Evolutionary conservation across 2,329 filamentous ascomycete species (phyloP), one percentile per base, ranked within the genome.

Genomic region (Pezicula radicicola): DNA sequence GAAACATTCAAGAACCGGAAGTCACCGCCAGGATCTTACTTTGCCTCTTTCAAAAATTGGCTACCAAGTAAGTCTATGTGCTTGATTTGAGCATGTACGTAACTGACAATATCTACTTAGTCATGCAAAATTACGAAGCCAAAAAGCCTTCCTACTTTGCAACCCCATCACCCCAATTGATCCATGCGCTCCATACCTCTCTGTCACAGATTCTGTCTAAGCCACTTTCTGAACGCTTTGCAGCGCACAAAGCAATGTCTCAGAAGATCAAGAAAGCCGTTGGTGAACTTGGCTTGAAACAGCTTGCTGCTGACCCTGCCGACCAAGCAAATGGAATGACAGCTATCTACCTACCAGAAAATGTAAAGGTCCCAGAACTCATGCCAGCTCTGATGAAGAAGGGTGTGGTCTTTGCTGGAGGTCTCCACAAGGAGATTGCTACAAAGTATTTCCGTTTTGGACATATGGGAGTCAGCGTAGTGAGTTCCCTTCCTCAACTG

Each of bases 61-160:
- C 77, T 92, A 52, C 93, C 93, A 44, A 94, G 87, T 90, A 78
- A 64, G 81, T 72, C 13, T 19, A n/a, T 44, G 27, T 19, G 12
- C 48, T 18, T 25, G 21, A 12, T 43, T 6, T 30, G 10, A 28
- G 9, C 30, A 13, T 19, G 13, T 27, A 36, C 6, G 27, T n/a
- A 13, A 18, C 46, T 54, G 25, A 25, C 25, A 49, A 52, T 45
- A 40, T 27, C 44, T 44, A 19, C 15, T 43, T 54, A 89, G 88
- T 99, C 72, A 97, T 99, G 93, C 85, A 94, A 75, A 97, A 97
- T 75, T 99, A 99, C 73, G 94, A 99, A 76, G 90, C 91, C 58
- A 91, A 92, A 78, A 99, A 97, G 77, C 84, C 94, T 36, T 96
- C 91, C 2, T 99, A 99, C 78, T 99, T 99, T 67, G 94, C 94